Evolutionary conservation across 306 rosid genomes (phyloP).

Genomic region (Cicer cuneatum): DNA sequence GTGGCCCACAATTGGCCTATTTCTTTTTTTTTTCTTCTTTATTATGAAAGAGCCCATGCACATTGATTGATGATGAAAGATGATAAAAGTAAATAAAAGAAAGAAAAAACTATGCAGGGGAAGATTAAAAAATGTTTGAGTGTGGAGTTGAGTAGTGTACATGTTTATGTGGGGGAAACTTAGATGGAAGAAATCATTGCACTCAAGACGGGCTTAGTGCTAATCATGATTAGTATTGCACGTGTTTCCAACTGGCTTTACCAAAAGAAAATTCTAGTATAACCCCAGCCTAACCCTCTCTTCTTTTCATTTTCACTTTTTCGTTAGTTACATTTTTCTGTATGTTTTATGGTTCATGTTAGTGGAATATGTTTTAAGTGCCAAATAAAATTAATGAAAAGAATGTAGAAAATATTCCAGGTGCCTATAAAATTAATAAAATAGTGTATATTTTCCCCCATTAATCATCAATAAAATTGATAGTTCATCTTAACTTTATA

Average conservation of each 20-base stretch:
- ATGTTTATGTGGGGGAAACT: constrained; percentile 53
- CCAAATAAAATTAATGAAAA: too few species aligned
- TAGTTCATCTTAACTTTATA: too few species aligned
- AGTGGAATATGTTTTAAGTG: too few species aligned
- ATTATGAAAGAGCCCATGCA: constrained; percentile 49
- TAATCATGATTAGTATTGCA: constrained; percentile 88
- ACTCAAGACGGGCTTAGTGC: constrained; percentile 65
- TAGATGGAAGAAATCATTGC: constrained; percentile 75
- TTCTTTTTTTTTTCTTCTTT: constrained; percentile 21
- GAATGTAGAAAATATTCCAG: too few species aligned
- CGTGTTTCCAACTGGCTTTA: constrained; percentile 87
- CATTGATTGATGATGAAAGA: constrained; percentile 45
- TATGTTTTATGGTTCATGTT: too few species aligned
- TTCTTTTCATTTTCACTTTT: constrained; percentile 38
- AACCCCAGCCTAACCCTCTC: constrained; percentile 20
- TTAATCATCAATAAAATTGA: too few species aligned
- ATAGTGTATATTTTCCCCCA: too few species aligned
- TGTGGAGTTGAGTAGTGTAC: constrained; percentile 38
- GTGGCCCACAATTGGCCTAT: constrained; percentile 57
- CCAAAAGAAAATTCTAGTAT: constrained; percentile 39
- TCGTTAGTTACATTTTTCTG: not conserved
- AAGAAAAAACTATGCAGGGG: not conserved
- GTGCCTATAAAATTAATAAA: too few species aligned
- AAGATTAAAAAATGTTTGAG: constrained; percentile 38
- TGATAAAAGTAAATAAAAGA: constrained; percentile 18